phyloP scores from a whole-genome alignment of 2,329 filamentous ascomycete species.

The Ophiobolus disseminans region DNA sequence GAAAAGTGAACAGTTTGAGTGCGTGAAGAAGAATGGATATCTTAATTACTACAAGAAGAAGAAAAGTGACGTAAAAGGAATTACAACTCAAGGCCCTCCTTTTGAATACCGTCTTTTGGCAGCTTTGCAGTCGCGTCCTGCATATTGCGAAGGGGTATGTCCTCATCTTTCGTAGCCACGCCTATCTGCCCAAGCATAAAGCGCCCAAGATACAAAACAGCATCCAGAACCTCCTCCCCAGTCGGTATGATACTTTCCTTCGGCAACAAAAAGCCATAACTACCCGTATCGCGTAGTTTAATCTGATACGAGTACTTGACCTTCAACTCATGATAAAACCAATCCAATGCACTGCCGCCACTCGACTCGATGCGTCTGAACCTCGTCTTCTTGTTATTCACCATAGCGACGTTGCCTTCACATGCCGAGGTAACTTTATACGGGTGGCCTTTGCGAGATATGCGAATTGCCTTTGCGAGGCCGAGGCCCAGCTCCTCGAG shows the following conservation, averaged over 20 bases:
- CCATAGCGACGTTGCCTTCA: slow-evolving; percentile 70
- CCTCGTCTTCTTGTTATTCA: slow-evolving; percentile 39
- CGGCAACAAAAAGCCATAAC: slow-evolving; percentile 91
- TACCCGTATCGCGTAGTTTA: slow-evolving; percentile 91
- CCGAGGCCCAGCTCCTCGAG: slow-evolving; percentile 88
- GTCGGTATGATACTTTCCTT: slow-evolving; percentile 86
- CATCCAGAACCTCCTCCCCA: slow-evolving; percentile 84
- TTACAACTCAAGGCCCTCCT: no score
- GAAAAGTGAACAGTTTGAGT: no score
- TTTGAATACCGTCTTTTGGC: no score
- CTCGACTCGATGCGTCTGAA: slow-evolving; percentile 71
- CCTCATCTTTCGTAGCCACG: slow-evolving; percentile 16
- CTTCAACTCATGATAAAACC: slow-evolving; percentile 87
- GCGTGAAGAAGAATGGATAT: no score
- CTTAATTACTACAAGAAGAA: no score
- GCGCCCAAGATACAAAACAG: slow-evolving; percentile 82
- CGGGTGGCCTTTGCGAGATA: slow-evolving; percentile 75
- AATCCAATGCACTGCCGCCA: slow-evolving; percentile 89
- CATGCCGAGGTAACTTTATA: slow-evolving; percentile 80
- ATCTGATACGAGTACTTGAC: slow-evolving; percentile 91
- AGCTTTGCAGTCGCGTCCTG: neutral
- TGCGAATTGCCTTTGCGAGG: slow-evolving; percentile 84
- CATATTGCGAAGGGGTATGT: neutral
- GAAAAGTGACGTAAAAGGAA: no score
- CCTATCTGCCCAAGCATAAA: slow-evolving; percentile 67